phyloP scores from a whole-genome alignment of 768 basidiomycete species.

The Lactifluus echinatus region DNA sequence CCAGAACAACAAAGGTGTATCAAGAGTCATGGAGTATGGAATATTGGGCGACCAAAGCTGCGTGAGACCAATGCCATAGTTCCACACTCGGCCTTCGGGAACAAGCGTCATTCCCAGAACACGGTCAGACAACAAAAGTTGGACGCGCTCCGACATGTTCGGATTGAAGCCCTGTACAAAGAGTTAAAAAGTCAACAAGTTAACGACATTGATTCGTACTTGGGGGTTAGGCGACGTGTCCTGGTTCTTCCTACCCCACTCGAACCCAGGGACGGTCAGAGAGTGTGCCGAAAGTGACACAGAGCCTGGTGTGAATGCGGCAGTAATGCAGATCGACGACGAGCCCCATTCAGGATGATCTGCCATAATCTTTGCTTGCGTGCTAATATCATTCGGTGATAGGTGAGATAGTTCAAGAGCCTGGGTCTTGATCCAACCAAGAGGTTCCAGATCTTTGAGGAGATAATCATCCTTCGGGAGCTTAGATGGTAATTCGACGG shows the following conservation, averaged over 20 bases:
- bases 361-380: conserved; percentile 95
- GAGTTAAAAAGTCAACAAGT: conserved; percentile 4
- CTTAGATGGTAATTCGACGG: conserved; percentile 81
- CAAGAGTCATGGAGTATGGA: conserved; percentile 75
- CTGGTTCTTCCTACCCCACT: conserved; percentile 93
- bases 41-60: conserved; percentile 82
- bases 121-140: conserved; percentile 88
- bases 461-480: conserved; percentile 93
- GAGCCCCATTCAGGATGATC: conserved; percentile 94
- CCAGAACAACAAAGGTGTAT: conserved; percentile 95
- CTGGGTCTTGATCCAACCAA: conserved; percentile 97
- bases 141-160: conserved; percentile 96
- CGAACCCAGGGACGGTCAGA: conserved; percentile 85
- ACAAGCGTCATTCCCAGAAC: conserved; percentile 94
- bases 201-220: conserved; percentile 28
- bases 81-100: conserved; percentile 93
- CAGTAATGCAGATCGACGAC: conserved; percentile 86
- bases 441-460: conserved; percentile 87
- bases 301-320: conserved; percentile 96
- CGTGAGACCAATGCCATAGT: conserved; percentile 90
- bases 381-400: conserved; percentile 86
- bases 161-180: conserved; percentile 77
- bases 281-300: conserved; percentile 93
- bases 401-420: conserved; percentile 87
- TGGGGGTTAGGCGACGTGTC: conserved; percentile 79